These are phyloP conservation scores for Cercospora beticola DNA, from an alignment of 2,329 filamentous ascomycete species.

Conservation along the genomic window DNA sequence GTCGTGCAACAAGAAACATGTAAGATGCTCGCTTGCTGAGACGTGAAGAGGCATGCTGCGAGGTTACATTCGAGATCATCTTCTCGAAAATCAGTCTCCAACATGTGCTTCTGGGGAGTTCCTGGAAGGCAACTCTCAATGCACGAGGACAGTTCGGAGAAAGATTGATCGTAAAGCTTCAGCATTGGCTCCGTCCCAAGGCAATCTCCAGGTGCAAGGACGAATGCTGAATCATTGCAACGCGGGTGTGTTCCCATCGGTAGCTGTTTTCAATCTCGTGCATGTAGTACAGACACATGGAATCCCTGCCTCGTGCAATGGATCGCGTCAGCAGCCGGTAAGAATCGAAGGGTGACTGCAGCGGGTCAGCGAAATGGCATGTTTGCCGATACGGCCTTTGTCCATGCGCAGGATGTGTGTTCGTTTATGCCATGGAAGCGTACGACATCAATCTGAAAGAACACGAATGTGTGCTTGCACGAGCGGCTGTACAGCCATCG, in stretches of 20 bases:
- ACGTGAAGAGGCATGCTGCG: not conserved
- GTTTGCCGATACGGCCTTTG: not conserved
- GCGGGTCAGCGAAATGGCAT: not conserved
- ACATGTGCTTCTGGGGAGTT: not conserved
- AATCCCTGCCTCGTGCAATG: not conserved
- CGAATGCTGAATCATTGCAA: not conserved
- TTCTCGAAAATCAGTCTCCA: not conserved
- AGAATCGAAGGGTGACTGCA: not conserved
- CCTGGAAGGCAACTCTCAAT: not conserved
- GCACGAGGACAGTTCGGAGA: not conserved
- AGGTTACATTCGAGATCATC: not conserved
- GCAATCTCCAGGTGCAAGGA: not conserved
- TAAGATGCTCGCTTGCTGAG: slow-evolving; percentile 4
- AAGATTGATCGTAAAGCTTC: not conserved
- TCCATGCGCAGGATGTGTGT: not conserved
- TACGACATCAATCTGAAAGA: slow-evolving; percentile 11
- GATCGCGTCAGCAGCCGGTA: slow-evolving; percentile 1
- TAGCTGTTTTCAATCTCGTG: not conserved
- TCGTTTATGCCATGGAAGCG: slow-evolving; percentile 3
- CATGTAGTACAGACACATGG: slow-evolving; percentile 12
- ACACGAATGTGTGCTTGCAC: not conserved
- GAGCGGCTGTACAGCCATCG: slow-evolving; percentile 3
- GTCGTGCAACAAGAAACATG: slow-evolving; percentile 1
- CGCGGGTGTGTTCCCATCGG: not conserved
- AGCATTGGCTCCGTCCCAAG: not conserved